phyloP scores from a whole-genome alignment of 345 rosid genomes.

The Eucalyptus sideroxylon region DNA sequence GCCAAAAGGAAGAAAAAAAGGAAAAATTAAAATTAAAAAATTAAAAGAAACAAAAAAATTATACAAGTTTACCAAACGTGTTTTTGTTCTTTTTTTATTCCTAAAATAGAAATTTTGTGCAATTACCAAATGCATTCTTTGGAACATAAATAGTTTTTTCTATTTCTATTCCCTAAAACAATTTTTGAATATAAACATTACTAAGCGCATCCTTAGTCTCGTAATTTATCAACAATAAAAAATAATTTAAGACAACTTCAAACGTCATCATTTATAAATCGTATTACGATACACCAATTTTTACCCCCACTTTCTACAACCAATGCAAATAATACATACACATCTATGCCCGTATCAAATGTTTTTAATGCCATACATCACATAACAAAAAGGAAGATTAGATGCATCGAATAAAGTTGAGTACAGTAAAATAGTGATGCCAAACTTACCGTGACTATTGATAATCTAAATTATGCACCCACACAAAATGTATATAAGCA shows the following conservation, averaged over 20 bases:
- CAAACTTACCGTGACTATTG: neutral
- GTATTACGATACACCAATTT: accelerated
- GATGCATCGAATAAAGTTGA: neutral
- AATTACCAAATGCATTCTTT: too few relatives aligned
- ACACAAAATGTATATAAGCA: neutral
- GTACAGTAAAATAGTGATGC: neutral
- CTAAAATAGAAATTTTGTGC: too few relatives aligned
- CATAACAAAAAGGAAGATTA: neutral
- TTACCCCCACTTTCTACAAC: neutral
- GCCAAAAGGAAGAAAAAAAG: too few relatives aligned
- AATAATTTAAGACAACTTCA: neutral
- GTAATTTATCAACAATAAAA: neutral
- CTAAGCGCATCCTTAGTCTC: too few relatives aligned
- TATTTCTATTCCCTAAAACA: too few relatives aligned
- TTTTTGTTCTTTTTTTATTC: too few relatives aligned
- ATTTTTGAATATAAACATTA: too few relatives aligned
- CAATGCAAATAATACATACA: neutral
- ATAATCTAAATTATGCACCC: neutral
- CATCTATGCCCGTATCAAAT: accelerated
- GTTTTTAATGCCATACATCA: neutral
- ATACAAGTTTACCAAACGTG: too few relatives aligned
- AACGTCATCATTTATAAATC: neutral
- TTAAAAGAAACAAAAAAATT: too few relatives aligned
- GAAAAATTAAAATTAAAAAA: too few relatives aligned
- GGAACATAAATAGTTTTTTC: too few relatives aligned